Percentiles rank a stretch among this genome's conserved stretches.
phyloP scores from a whole-genome alignment of 345 rosid species.

The Brassica juncea region DNA sequence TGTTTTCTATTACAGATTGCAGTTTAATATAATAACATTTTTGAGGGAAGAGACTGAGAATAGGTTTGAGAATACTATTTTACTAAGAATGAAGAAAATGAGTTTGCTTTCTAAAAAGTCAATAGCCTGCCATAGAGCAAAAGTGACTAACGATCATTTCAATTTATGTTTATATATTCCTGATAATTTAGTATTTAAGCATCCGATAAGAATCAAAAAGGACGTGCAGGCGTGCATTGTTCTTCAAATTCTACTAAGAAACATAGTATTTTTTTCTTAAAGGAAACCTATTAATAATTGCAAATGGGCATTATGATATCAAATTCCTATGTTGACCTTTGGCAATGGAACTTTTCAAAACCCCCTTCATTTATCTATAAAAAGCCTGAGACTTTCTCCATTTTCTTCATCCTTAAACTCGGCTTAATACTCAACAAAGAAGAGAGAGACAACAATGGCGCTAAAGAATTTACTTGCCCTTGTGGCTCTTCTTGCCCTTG shows the following conservation, averaged over 20 bases:
- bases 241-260: background rate
- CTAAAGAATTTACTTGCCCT: slow-evolving; percentile 41
- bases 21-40: background rate
- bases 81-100: background rate
- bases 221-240: slow-evolving; percentile 9
- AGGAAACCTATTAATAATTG: background rate
- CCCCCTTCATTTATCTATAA: slow-evolving; percentile 34
- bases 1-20: background rate
- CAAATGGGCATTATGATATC: background rate
- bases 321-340: slow-evolving; percentile 15
- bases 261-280: background rate
- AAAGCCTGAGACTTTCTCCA: background rate
- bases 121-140: background rate
- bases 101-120: background rate
- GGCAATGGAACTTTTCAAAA: slow-evolving; percentile 31
- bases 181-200: background rate
- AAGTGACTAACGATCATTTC: background rate
- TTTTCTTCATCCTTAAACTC: background rate
- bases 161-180: background rate
- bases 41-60: background rate
- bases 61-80: background rate
- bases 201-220: background rate
- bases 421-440: slow-evolving; percentile 13
- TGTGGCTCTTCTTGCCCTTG: slow-evolving; percentile 38
- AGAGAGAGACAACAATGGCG: slow-evolving; percentile 33